Conservation (phyloP, 306 rosid species). For the Inga laurina region DNA sequence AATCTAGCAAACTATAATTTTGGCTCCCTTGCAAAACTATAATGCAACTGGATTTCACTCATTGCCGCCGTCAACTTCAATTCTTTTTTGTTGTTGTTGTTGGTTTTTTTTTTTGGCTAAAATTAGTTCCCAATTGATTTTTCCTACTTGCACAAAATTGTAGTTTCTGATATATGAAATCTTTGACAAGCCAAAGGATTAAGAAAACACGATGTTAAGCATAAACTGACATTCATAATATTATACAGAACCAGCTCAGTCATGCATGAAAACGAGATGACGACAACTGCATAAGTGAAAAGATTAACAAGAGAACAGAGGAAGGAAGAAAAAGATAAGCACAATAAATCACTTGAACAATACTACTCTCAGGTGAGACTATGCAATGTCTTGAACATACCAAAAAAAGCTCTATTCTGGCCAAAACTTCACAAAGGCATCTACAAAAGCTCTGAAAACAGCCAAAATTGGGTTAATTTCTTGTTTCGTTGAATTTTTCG, state of each 20-base stretch:
- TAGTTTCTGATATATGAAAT: background rate
- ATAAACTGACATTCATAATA: background rate
- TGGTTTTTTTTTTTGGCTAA: too few relatives aligned
- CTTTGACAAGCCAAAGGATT: background rate
- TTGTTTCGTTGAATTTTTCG: constrained; percentile 43
- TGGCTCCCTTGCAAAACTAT: too few relatives aligned
- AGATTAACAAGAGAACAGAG: background rate
- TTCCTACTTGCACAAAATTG: background rate
- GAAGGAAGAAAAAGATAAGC: background rate
- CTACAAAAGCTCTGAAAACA: constrained; percentile 52
- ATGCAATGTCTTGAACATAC: constrained; percentile 28
- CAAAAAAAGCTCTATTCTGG: constrained; percentile 48
- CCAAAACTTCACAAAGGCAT: constrained; percentile 77
- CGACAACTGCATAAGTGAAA: background rate
- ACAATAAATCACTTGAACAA: background rate
- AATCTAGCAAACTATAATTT: too few relatives aligned
- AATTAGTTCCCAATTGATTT: too few relatives aligned
- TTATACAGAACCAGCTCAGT: background rate
- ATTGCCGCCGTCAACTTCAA: too few relatives aligned
- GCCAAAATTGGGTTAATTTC: constrained; percentile 60
- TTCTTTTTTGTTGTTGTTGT: too few relatives aligned
- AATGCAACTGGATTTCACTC: too few relatives aligned
- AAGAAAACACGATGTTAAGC: background rate
- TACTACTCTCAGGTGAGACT: constrained; percentile 14
- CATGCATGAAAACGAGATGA: background rate